Conservation (phyloP, 2,329 filamentous ascomycete species). For the Samsoniella hepiali region DNA sequence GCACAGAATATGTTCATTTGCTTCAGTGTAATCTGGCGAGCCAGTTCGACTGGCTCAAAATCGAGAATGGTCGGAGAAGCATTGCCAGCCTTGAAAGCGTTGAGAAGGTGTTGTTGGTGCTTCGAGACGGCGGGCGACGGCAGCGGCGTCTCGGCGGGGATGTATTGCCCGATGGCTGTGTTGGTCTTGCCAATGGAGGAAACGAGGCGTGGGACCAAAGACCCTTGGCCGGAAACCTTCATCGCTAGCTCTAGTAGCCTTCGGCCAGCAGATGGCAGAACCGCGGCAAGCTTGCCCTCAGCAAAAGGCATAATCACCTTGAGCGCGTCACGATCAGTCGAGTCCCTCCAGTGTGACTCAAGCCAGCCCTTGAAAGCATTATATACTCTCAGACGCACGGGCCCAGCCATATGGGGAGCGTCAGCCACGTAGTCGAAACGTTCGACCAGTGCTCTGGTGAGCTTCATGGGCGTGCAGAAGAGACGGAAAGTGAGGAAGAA, state of each 20-base stretch:
- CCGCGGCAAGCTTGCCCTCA: conserved; percentile 61
- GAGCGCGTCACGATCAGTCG: conserved; percentile 74
- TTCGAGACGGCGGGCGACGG: conserved; percentile 70
- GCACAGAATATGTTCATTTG: conserved; percentile 89
- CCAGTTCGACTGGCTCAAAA: conserved; percentile 86
- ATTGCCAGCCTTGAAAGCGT: conserved; percentile 71
- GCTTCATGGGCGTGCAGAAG: conserved; percentile 76
- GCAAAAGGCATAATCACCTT: conserved; percentile 77
- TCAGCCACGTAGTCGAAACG: conserved; percentile 90
- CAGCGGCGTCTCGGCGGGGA: conserved; percentile 67
- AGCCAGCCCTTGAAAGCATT: conserved; percentile 98
- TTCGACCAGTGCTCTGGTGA: conserved; percentile 80
- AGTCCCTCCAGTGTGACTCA: conserved; percentile 89
- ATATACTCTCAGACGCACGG: conserved; percentile 86
- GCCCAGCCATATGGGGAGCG: conserved; percentile 67
- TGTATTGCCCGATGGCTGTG: conserved; percentile 67
- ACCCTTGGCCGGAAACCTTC: conserved; percentile 71
- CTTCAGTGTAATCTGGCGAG: conserved; percentile 87
- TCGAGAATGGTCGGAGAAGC: conserved; percentile 73
- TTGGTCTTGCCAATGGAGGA: conserved; percentile 88
- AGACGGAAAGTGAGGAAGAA: conserved; percentile 96
- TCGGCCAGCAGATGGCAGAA: conserved; percentile 73
- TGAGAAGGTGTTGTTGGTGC: conserved; percentile 70
- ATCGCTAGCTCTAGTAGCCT: conserved; percentile 76
- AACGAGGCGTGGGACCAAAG: conserved; percentile 76